Percentiles rank a stretch among this genome's conserved stretches.
Conservation (phyloP, 164 flowering plant genomes). For the Brasenia schreberi region DNA sequence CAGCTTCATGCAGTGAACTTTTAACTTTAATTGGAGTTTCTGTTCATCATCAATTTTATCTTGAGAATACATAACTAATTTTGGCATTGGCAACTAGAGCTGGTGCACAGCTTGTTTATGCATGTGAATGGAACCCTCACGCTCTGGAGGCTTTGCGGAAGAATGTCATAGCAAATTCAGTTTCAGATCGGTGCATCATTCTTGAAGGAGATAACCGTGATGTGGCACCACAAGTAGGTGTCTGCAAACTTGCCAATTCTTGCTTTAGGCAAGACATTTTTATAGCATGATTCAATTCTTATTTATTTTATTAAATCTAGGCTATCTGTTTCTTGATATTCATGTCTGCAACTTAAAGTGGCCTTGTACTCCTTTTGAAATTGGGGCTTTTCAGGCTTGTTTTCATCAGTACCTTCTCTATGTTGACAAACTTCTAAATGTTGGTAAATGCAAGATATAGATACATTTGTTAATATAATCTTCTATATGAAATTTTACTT, state of each 20-base stretch:
- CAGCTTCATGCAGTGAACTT: not conserved
- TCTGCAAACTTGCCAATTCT: not conserved
- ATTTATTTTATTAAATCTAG: no score
- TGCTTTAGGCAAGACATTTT: not conserved
- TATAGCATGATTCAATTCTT: no score
- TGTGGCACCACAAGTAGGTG: conserved; percentile 62
- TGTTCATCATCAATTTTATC: not conserved
- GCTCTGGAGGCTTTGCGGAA: conserved; percentile 71
- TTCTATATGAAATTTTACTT: no score
- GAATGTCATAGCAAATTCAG: conserved; percentile 60
- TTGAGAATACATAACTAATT: not conserved
- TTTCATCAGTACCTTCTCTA: no score
- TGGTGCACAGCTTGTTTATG: conserved; percentile 78
- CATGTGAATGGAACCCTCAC: conserved; percentile 97
- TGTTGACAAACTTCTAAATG: no score
- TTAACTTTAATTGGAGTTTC: not conserved
- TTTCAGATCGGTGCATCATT: conserved; percentile 60
- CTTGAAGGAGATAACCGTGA: conserved; percentile 88
- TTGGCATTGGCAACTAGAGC: conserved; percentile 37
- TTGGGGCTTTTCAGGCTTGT: no score
- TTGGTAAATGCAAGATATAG: no score
- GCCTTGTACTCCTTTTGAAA: no score
- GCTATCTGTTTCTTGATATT: no score
- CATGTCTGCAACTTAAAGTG: no score
- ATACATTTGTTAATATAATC: no score